These are phyloP conservation scores for Stachybotrys elegans DNA, from an alignment of 2,329 filamentous ascomycete species.

Conservation along the genomic window DNA sequence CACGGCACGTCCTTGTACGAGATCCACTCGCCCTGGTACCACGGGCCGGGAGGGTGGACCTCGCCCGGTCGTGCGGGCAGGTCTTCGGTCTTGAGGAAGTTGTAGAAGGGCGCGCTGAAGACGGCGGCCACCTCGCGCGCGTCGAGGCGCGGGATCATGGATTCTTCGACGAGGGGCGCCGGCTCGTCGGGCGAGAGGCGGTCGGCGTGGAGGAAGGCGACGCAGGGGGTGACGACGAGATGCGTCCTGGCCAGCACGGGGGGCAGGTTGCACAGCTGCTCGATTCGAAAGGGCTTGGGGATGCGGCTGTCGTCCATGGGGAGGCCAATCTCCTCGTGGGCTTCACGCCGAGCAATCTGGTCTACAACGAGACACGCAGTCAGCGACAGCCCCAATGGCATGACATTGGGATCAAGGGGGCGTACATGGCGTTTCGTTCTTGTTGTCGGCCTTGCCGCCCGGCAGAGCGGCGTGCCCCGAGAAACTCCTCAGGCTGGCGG, in stretches of 20 bases:
- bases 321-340: conserved; percentile 88
- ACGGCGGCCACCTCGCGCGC: conserved; percentile 90
- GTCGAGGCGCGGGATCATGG: conserved; percentile 74
- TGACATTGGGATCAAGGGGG: background rate
- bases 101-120: conserved; percentile 83
- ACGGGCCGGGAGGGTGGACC: conserved; percentile 50
- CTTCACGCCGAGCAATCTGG: conserved; percentile 83
- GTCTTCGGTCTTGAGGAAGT: conserved; percentile 65
- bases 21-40: conserved; percentile 84
- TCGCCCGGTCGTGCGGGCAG: conserved; percentile 37
- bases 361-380: conserved; percentile 38
- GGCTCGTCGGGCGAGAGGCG: conserved; percentile 28
- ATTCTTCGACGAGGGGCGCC: conserved; percentile 54
- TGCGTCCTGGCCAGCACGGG: conserved; percentile 69
- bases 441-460: conserved; percentile 64
- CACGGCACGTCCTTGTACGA: conserved; percentile 74
- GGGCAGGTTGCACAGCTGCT: conserved; percentile 82
- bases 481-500: conserved; percentile 58
- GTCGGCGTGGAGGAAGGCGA: conserved; percentile 69
- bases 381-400: background rate
- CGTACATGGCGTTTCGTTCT: conserved; percentile 55
- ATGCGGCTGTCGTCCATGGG: conserved; percentile 65
- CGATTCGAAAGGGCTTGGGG: conserved; percentile 73
- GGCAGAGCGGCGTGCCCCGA: conserved; percentile 87
- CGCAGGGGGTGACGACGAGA: conserved; percentile 68